Conservation (phyloP, 2,329 filamentous ascomycete genomes). For the Beauveria australis region DNA sequence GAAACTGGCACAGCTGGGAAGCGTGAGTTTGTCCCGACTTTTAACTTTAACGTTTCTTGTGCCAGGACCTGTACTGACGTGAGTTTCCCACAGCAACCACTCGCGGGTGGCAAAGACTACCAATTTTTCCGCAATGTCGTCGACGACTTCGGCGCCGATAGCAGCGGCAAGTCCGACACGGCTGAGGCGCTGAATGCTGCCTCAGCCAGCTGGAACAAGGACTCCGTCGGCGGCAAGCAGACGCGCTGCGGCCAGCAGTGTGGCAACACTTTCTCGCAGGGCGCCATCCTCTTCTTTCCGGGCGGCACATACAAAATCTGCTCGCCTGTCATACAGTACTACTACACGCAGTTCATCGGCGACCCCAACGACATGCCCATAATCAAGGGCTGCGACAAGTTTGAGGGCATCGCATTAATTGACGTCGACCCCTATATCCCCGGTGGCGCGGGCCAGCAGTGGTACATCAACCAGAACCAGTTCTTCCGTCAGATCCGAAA, state of each 20-base stretch:
- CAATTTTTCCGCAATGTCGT: slow-evolving; percentile 43
- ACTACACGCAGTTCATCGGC: slow-evolving; percentile 69
- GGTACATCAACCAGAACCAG: slow-evolving; percentile 56
- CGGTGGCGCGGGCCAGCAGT: slow-evolving; percentile 14
- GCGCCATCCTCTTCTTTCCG: slow-evolving; percentile 63
- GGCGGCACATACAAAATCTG: slow-evolving; percentile 58
- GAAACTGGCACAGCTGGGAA: neutral
- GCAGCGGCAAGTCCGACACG: slow-evolving; percentile 22
- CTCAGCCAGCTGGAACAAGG: neutral
- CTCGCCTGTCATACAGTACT: slow-evolving; percentile 53
- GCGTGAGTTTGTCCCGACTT: neutral
- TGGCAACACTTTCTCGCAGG: slow-evolving; percentile 56
- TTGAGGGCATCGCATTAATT: slow-evolving; percentile 62
- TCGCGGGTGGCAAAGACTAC: slow-evolving; percentile 27
- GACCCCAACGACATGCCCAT: slow-evolving; percentile 51
- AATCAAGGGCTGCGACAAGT: slow-evolving; percentile 42
- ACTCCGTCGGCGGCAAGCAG: slow-evolving; percentile 40
- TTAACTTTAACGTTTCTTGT: too few relatives aligned
- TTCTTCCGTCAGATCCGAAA: slow-evolving; percentile 54
- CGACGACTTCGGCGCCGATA: slow-evolving; percentile 42
- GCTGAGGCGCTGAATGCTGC: slow-evolving; percentile 50
- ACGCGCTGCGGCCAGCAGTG: slow-evolving; percentile 55
- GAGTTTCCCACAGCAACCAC: slow-evolving; percentile 8
- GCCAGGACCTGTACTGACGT: too few relatives aligned
- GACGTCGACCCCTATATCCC: slow-evolving; percentile 58